phyloP scores from a whole-genome alignment of 345 rosid species.

The Salix brachista region DNA sequence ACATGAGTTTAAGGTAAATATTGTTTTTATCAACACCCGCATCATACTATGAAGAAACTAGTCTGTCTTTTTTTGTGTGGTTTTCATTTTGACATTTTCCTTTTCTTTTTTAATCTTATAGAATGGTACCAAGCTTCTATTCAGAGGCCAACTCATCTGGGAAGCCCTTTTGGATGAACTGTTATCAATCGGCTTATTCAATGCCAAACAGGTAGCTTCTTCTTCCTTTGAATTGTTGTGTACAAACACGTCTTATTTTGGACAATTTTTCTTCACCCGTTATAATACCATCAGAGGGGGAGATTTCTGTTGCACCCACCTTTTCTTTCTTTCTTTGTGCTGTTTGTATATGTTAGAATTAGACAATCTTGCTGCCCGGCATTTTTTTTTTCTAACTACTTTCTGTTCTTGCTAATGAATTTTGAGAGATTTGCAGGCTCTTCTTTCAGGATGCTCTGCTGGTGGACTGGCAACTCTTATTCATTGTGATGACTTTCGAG shows the following conservation, averaged over 20 bases:
- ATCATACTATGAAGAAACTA: not conserved
- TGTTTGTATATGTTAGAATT: not conserved
- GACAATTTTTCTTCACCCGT: no score
- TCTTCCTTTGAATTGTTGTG: no score
- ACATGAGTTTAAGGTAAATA: conserved; percentile 61
- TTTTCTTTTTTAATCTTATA: conserved; percentile 12
- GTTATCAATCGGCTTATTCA: conserved; percentile 64
- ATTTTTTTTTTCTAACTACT: not conserved
- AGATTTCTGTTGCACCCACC: no score
- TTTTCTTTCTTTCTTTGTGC: not conserved
- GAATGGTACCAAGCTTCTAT: conserved; percentile 60
- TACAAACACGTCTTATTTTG: no score
- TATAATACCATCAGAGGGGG: no score
- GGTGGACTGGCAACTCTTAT: conserved; percentile 89
- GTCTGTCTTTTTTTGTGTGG: not conserved
- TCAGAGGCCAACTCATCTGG: conserved; percentile 95
- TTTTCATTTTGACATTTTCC: not conserved
- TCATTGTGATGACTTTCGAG: conserved; percentile 73
- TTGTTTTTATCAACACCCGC: not conserved
- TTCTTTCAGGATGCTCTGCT: conserved; percentile 95
- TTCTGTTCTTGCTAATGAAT: not conserved
- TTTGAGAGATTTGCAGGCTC: conserved; percentile 47
- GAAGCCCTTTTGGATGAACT: conserved; percentile 71
- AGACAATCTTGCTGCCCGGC: not conserved
- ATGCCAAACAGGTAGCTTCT: conserved; percentile 54